phyloP scores from a whole-genome alignment of 192 early-diverging fungal genomes.

The Linderina pennispora region DNA sequence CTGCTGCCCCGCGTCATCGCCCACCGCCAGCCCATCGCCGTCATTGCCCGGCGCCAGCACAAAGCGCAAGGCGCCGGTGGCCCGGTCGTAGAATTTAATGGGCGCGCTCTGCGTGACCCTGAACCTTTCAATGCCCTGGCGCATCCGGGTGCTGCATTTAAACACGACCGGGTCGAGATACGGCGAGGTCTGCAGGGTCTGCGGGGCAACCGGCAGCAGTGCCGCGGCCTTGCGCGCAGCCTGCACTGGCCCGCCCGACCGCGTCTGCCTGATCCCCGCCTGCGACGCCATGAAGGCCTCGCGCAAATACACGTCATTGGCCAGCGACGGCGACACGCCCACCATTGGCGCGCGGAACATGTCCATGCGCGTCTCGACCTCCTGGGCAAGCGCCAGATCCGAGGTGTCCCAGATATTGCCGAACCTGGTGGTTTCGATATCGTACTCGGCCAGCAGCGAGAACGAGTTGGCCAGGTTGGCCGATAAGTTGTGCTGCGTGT shows the following conservation, averaged over 20 bases:
- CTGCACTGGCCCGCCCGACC: conserved; percentile 39
- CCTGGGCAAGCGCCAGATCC: conserved; percentile 1
- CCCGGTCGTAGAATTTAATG: conserved; percentile 38
- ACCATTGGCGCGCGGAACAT: conserved; percentile 35
- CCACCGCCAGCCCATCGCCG: background rate
- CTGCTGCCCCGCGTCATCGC: background rate
- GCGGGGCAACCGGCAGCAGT: conserved; percentile 34
- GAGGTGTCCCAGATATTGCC: conserved; percentile 34
- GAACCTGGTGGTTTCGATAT: conserved; percentile 18
- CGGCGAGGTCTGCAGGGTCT: conserved; percentile 36
- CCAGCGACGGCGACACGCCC: conserved; percentile 11
- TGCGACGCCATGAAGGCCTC: conserved; percentile 32
- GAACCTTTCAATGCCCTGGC: conserved; percentile 35
- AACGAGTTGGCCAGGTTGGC: conserved; percentile 26
- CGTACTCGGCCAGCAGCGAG: conserved; percentile 38
- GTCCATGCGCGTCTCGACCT: conserved; percentile 23
- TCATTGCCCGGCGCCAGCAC: conserved; percentile 20
- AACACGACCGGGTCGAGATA: conserved; percentile 29
- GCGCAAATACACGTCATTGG: conserved; percentile 41
- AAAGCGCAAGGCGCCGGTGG: conserved; percentile 25
- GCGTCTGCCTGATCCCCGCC: conserved; percentile 19
- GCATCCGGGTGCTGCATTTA: conserved; percentile 37
- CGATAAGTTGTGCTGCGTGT: conserved; percentile 18
- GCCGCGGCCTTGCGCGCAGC: conserved; percentile 37
- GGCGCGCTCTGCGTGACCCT: conserved; percentile 19